These are phyloP conservation scores for Psidium guajava DNA, from an alignment of 345 rosid genomes.

Conservation along the genomic window DNA sequence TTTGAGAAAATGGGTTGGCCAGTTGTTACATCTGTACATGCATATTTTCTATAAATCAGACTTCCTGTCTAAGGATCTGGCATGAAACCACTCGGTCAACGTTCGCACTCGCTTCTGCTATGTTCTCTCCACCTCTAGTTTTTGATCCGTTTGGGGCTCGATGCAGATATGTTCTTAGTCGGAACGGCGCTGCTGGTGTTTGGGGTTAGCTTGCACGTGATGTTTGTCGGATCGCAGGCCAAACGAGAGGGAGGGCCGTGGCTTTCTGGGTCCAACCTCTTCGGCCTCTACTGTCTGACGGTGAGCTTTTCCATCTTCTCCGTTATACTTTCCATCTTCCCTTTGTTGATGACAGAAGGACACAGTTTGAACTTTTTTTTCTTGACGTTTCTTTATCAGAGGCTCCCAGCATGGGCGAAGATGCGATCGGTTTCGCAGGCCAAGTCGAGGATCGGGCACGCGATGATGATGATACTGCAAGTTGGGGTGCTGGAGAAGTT, in stretches of 20 bases:
- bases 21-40: background rate
- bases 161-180: constrained; percentile 59
- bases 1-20: background rate
- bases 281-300: constrained; percentile 41
- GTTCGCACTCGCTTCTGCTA: background rate
- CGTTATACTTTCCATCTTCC: too few relatives aligned
- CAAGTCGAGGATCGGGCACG: constrained; percentile 58
- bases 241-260: background rate
- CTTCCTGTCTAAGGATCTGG: background rate
- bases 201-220: constrained; percentile 45
- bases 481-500: constrained; percentile 65
- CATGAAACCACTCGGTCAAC: background rate
- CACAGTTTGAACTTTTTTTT: too few relatives aligned
- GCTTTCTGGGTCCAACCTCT: constrained; percentile 32
- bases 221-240: constrained; percentile 48
- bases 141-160: background rate
- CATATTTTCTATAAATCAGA: background rate
- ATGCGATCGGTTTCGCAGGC: constrained; percentile 47
- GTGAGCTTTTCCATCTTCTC: constrained; percentile 2
- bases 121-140: background rate
- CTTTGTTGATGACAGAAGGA: too few relatives aligned
- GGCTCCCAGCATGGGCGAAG: constrained; percentile 37
- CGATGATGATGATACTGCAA: constrained; percentile 60
- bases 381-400: constrained; percentile 14
- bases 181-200: constrained; percentile 58